A percentile compares a stretch with the other conserved stretches of the same genome.
Conservation (phyloP, 345 rosid species). For the Citrus sp. region DNA sequence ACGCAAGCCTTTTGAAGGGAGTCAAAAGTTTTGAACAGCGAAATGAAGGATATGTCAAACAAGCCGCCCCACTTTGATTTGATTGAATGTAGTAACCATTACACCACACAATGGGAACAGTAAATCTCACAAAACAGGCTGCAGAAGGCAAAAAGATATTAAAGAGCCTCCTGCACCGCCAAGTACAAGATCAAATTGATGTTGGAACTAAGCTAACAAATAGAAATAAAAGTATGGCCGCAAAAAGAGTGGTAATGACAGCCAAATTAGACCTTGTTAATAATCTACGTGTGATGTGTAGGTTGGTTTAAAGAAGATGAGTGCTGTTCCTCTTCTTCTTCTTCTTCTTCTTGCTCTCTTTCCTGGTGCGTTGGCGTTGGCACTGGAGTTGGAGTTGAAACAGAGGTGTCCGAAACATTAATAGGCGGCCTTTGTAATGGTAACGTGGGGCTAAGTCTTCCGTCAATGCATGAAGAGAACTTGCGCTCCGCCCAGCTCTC, state of each 20-base stretch:
- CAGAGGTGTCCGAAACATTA: conserved; percentile 12
- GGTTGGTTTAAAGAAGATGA: conserved; percentile 8
- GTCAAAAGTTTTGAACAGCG: not conserved
- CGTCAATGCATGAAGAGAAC: conserved; percentile 74
- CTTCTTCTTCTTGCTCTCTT: conserved; percentile 28
- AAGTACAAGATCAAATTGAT: not conserved
- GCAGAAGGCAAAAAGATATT: not conserved
- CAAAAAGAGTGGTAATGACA: not conserved
- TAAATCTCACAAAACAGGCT: not conserved
- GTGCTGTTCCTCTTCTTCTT: conserved; percentile 26
- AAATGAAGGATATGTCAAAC: not conserved
- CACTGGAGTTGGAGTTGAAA: conserved; percentile 9
- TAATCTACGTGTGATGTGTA: not conserved
- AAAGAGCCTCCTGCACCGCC: not conserved
- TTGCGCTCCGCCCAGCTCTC: conserved; percentile 73
- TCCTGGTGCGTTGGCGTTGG: conserved; percentile 21
- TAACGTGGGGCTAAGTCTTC: conserved; percentile 40
- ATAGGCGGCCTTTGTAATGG: conserved; percentile 16
- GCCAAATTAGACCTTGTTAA: not conserved
- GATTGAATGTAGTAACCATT: not conserved
- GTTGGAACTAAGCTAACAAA: not conserved
- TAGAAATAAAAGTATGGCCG: not conserved
- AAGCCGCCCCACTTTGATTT: not conserved
- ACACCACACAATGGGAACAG: no score
- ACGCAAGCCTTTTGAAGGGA: not conserved